These are phyloP conservation scores for Mortierella sp. DNA, from an alignment of 371 early-diverging fungal species.

Conservation along the genomic window DNA sequence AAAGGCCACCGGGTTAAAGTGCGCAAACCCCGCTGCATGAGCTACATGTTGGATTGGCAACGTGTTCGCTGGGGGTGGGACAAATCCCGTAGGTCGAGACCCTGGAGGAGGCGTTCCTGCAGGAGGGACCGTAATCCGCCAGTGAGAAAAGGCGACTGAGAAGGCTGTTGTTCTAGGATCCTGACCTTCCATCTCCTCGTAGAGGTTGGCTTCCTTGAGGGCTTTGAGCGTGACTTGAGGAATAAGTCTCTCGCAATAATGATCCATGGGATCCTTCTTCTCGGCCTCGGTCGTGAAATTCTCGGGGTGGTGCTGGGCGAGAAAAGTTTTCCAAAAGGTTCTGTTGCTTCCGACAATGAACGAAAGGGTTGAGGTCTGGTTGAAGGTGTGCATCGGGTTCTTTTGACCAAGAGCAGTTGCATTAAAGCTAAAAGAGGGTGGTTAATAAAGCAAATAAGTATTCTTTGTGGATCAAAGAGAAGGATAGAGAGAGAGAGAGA, in stretches of 20 bases:
- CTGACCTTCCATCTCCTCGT: conserved; percentile 23
- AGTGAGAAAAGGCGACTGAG: conserved; percentile 50
- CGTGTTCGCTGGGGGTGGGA: conserved; percentile 25
- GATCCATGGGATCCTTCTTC: conserved; percentile 45
- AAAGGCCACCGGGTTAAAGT: conserved; percentile 42
- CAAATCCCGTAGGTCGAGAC: conserved; percentile 43
- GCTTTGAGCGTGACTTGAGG: conserved; percentile 43
- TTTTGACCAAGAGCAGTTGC: conserved; percentile 31
- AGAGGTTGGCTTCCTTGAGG: conserved; percentile 37
- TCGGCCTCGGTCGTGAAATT: conserved; percentile 31
- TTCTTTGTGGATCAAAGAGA: background rate
- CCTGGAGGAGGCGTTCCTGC: conserved; percentile 43
- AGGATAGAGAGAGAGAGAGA: background rate
- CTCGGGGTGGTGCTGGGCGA: conserved; percentile 39
- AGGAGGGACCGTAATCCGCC: conserved; percentile 31
- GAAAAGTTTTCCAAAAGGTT: conserved; percentile 45
- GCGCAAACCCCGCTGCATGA: conserved; percentile 45
- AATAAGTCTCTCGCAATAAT: conserved; percentile 47
- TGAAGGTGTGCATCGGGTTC: conserved; percentile 46
- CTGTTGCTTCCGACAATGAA: conserved; percentile 39
- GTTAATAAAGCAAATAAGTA: background rate
- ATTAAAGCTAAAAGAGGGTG: conserved; percentile 31
- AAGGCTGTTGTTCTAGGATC: conserved; percentile 24
- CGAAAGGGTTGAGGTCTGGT: conserved; percentile 45
- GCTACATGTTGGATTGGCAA: conserved; percentile 48